Conservation (phyloP, 768 basidiomycete species). For the Cystoderma amianthinum region DNA sequence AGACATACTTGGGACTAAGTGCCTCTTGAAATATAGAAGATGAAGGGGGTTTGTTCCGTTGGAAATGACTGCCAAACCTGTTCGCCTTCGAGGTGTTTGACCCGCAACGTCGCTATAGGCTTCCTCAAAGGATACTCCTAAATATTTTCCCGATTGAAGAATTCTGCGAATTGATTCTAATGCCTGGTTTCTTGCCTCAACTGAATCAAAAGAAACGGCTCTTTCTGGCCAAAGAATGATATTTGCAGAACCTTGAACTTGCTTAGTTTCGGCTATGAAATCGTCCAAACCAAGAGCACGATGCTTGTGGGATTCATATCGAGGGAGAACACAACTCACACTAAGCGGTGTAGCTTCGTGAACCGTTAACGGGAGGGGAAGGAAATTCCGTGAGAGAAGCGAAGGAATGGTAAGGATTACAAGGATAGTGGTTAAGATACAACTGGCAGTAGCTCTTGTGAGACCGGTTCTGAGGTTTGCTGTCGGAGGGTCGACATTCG, state of each 20-base stretch:
- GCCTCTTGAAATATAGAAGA: constrained; percentile 64
- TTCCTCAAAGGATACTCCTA: constrained; percentile 75
- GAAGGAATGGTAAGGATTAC: constrained; percentile 50
- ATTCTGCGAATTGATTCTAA: constrained; percentile 36
- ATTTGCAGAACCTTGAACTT: constrained; percentile 35
- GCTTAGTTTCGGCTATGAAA: constrained; percentile 52
- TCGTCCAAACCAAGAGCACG: constrained; percentile 41
- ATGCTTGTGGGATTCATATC: constrained; percentile 30
- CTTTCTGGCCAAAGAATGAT: constrained; percentile 80
- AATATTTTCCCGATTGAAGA: constrained; percentile 34
- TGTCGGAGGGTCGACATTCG: not conserved
- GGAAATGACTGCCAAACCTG: constrained; percentile 58
- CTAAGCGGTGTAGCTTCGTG: constrained; percentile 45
- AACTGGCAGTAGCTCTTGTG: not conserved
- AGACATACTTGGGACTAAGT: constrained; percentile 72
- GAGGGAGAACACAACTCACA: constrained; percentile 66
- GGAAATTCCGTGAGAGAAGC: constrained; percentile 19
- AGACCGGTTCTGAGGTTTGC: not conserved
- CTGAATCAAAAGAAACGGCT: constrained; percentile 57
- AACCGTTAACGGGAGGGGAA: constrained; percentile 32
- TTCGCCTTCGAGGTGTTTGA: constrained; percentile 33
- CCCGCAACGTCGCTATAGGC: constrained; percentile 31
- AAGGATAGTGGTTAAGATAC: constrained; percentile 18
- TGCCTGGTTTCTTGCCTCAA: constrained; percentile 38
- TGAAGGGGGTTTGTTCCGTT: constrained; percentile 24